Evolutionary conservation across 495 filamentous ascomycete genomes (phyloP).

Genomic region (Articulospora tetracladia): DNA sequence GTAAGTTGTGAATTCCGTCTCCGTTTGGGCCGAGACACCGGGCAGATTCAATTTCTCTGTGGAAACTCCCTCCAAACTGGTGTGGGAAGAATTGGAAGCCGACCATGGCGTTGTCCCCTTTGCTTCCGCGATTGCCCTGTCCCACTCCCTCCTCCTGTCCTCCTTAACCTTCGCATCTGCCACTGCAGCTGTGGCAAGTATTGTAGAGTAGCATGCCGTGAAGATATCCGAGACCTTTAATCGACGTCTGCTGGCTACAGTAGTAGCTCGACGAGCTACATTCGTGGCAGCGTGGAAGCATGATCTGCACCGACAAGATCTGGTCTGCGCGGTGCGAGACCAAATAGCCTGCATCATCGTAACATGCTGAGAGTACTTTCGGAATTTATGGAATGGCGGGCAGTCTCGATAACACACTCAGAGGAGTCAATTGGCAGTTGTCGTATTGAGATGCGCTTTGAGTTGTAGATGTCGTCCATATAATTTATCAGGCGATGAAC

Average conservation of each 20-base stretch:
- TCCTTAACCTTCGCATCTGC: conserved; percentile 62
- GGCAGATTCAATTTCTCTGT: neutral
- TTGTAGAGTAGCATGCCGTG: conserved; percentile 67
- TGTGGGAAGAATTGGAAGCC: too few species aligned
- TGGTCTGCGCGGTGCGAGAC: conserved; percentile 61
- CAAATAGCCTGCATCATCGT: conserved; percentile 63
- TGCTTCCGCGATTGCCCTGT: conserved; percentile 48
- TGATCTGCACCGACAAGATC: conserved; percentile 60
- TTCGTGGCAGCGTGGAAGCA: conserved; percentile 53
- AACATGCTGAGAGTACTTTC: conserved; percentile 11
- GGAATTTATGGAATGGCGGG: neutral
- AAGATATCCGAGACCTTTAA: conserved; percentile 57
- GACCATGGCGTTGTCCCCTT: conserved; percentile 20
- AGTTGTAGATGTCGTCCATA: neutral
- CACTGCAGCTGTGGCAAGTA: conserved; percentile 67
- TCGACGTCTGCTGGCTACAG: conserved; percentile 45
- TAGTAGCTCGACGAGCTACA: conserved; percentile 49
- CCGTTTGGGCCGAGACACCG: neutral
- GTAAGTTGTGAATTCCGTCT: neutral
- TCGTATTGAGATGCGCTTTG: neutral
- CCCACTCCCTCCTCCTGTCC: conserved; percentile 57
- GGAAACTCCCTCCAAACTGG: too few species aligned
- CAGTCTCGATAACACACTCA: neutral
- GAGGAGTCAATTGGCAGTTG: neutral
- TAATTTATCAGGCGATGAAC: neutral